Evolutionary conservation across 2,329 filamentous ascomycete genomes (phyloP), one percentile per base, ranked within the genome.

Genomic region (Aspergillus tubingensis): DNA sequence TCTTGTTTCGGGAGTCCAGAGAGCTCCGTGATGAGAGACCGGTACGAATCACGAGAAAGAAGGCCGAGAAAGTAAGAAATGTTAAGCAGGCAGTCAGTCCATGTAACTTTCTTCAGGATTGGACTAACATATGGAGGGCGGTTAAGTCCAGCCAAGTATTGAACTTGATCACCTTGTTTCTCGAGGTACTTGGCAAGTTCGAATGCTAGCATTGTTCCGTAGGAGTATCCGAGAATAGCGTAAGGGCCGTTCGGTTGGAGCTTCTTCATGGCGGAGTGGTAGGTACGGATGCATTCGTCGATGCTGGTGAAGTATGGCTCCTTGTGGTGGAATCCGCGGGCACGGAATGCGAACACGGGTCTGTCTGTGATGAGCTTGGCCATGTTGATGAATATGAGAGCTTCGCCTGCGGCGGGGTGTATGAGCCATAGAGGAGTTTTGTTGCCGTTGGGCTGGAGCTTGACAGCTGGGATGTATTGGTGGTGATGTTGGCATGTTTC

Each of bases 241-340:
- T 86, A 85, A 0, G 83, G 82, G 0, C 83, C 82, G 0, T 68
- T n/a, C 0, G 82, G 81, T 62, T 85, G 83, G 1, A 58, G 60
- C 3, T 56, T 27, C n/a, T 74, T 74, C 32, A 85, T 78, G 0
- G 77, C 75, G 0, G 53, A 38, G 7, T 70, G 60, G 65, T 85
- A 85, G 0, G 67, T 75, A 0, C 65, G 58, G 1, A 82, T 69
- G 0, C 73, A 67, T 50, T 85, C 81, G 0, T 63, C 56, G 19
- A 84, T 71, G 36, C 55, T 65, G 0, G 47, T 59, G 68, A 83
- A 82, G 44, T 58, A 65, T 0, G 53, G 3, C 47, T 83, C 74
- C 13, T 72, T 74, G 13, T 53, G 41, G n/a, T 63, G 59, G 59
- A 68, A 64, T 7, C 66, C 66, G 2, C 63, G 59, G 3, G 65